Base-by-base conservation (phyloP, 1,139 yeast genomes). In the Zygotorulaspora mrakii region DNA sequence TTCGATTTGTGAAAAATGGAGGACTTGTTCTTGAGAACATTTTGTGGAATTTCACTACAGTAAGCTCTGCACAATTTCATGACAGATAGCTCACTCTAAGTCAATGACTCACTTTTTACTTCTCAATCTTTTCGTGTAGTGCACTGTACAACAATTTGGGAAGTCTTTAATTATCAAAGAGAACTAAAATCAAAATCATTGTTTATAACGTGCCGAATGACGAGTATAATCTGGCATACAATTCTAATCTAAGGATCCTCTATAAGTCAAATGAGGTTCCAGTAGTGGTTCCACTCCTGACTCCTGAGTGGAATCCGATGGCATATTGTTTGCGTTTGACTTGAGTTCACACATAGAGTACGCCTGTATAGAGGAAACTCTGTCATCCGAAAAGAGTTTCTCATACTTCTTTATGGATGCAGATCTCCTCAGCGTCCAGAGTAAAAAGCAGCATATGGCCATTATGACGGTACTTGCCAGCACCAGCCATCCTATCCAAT, bases 401-500 rank as follows among this genome's bases (percentile, higher is more conserved):
- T 52, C 55, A 37, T 53, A 55, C 41, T 66, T 67, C 51, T 75
- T 67, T 2, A 79, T 69, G 2, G 74, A 67, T 11, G 71, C 67
- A 0, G 76, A 67, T 47, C 83, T 67, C 49, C 81, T 67, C 68
- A 74, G 65, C 20, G 47, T 39, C 54, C 61, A 55, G 24, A 56
- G 41, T 21, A 54, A 27, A 6, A 52, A 53, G 23, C 55, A 47
- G 16, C 46, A 47, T 11, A 50, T 31, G 5, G 55, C 59, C 17
- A 70, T 65, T 29, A 76, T 65, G 1, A 74, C 77, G 0, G 84
- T 77, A 4, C 82, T 68, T 1, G 79, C 84, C 20, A 82, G 66
- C 45, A 79, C 66, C 18, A 79, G 65, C 91, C 89, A 82, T 11
- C 81, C 77, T 9, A 77, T 69, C 86, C 87, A 82, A 11, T 67